Evolutionary conservation across 164 flowering plant species (phyloP), one percentile per base, ranked within the genome.

Genomic region (Chimonanthus salicifolius): DNA sequence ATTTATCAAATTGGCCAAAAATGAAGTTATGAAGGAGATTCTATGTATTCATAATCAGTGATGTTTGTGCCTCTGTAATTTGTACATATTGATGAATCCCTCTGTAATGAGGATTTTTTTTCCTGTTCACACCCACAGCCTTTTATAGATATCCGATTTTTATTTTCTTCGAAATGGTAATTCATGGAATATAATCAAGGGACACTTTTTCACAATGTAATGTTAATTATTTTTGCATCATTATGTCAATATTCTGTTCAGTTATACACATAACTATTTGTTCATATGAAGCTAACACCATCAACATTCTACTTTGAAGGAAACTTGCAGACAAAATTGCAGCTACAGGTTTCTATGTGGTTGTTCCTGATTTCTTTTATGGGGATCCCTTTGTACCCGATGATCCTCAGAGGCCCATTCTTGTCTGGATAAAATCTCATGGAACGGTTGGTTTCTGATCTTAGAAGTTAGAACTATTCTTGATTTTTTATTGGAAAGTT

Each of bases 311-410:
- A 15, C 45, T 58, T 2, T 73, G 66, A 73, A 90, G 92, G 86
- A 87, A 86, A 75, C 87, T 88, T 9, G 92, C 91, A 11, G 91
- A 90, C 79, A 88, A 85, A 77, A 80, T 88, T 81, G 90, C 92
- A 43, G 83, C 85, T 68, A 82, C 85, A 70, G 95, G 92, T 68
- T 88, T 64, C 73, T 84, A 77, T 81, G 90, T 83, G 63, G 88
- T 84, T 68, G 91, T 82, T 78, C 94, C 92, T 48, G 92, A 90
- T 67, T 86, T 86, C 82, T 73, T 88, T 5, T 64, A 84, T 78
- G 89, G 88, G 48, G 95, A 90, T 75, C 86, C 90, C 18, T 86
- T 60, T 75, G 77, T 3, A 6, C 83, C 92, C 71, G 73, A 76
- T 0, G 73, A 82, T 64, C 18, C 77, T 68, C 78, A 74, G 62